Evolutionary conservation across 768 basidiomycete species (phyloP), one percentile per base, ranked within the genome.

Genomic region (Amanita molliuscula): DNA sequence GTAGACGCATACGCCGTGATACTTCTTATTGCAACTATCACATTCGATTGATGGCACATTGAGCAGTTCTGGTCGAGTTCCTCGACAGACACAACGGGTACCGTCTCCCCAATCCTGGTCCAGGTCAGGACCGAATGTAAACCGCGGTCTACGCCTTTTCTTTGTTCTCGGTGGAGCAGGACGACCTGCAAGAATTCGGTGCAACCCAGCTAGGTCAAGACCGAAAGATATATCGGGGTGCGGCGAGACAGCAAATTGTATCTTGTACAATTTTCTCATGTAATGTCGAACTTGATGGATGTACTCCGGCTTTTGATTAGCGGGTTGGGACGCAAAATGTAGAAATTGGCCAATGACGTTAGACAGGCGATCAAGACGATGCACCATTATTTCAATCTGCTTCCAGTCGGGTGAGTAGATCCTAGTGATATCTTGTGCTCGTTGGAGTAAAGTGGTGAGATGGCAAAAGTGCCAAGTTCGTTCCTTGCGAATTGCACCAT

Each of bases 211-310:
- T 18, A 90, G 75, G 61, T 91, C 86, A 23, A 92, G 70, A 13
- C 88, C 88, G 56, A 81, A 91, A 1, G 87, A 88, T 1, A 86
- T 77, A 43, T 88, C 87, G 1, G 81, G 83, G 53, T 78, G 85
- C 2, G 87, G 84, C 0, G 85, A 85, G 8, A 92, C 83, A n/a
- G 84, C 82, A 59, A 92, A 90, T 65, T 90, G 88, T 47, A 92
- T 86, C 67, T 82, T 84, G 72, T 82, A 91, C 13, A 91, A 68
- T 67, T 92, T 92, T 56, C 88, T 82, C 87, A 92, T 89, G 62
- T 84, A 91, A 62, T 92, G 89, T 28, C 88, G 79, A 10, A 90
- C 87, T 62, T 89, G 88, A 13, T 82, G 76, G 35, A 91, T 81
- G 57, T 82, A 84, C 49, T 87, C 84, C 3, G 73, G 67, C n/a